Percentiles rank a stretch among this genome's conserved stretches.
phyloP scores from a whole-genome alignment of 164 flowering plant genomes.

The Dillenia turbinata region DNA sequence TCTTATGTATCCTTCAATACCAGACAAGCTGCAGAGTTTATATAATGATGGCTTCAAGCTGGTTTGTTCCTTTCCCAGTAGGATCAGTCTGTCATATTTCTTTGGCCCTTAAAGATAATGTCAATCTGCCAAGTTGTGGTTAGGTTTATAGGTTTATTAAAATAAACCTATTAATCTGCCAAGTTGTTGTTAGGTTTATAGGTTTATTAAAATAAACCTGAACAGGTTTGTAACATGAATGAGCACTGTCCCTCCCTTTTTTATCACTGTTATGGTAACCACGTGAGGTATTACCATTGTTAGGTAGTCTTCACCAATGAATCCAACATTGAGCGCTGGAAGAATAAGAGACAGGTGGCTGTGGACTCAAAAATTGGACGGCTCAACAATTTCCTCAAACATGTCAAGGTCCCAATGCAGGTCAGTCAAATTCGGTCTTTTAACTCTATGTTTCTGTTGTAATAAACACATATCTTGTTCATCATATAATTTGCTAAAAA shows the following conservation, averaged over 20 bases:
- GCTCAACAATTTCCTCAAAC: slow-evolving; percentile 63
- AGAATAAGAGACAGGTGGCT: slow-evolving; percentile 80
- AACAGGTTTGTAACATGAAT: too few relatives aligned
- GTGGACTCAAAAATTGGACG: slow-evolving; percentile 88
- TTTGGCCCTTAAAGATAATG: neutral
- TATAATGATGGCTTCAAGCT: slow-evolving; percentile 88
- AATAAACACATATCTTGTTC: neutral
- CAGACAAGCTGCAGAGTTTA: slow-evolving; percentile 73
- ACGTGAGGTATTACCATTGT: neutral
- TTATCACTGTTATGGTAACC: neutral
- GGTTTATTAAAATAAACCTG: neutral
- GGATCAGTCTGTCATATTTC: neutral
- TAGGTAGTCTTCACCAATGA: slow-evolving; percentile 95
- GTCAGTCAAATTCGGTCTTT: slow-evolving; percentile 18
- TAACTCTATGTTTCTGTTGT: neutral
- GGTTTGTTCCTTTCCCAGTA: slow-evolving; percentile 32
- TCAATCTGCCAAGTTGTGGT: neutral
- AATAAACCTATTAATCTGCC: neutral
- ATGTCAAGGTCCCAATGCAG: slow-evolving; percentile 77
- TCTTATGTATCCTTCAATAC: slow-evolving; percentile 79
- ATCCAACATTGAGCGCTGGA: slow-evolving; percentile 92
- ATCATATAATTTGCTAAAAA: too few relatives aligned
- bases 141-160: neutral
- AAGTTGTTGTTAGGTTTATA: neutral
- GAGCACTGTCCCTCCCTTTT: too few relatives aligned